Evolutionary conservation across 2,329 filamentous ascomycete genomes (phyloP), one percentile per base, ranked within the genome.

Genomic region (Aspergillus viridinutans): DNA sequence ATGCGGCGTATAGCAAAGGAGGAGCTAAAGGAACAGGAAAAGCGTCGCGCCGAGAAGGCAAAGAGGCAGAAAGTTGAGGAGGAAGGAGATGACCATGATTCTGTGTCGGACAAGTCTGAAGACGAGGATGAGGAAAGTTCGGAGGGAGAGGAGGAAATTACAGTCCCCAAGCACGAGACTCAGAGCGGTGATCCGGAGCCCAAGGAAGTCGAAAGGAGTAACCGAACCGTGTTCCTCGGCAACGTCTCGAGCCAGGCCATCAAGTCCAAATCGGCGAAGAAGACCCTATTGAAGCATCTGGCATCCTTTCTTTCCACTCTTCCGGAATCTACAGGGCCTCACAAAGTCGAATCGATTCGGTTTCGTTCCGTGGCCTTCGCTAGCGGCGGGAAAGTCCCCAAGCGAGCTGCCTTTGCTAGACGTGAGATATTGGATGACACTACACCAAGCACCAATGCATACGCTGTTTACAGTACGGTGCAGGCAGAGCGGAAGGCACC

Each of bases 341-440:
- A 90, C 74, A 92, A 90, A 67, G 80, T 99, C 48, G 90, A 96
- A 72, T 96, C 92, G 2, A 81, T 99, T 59, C 90, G 94, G 23
- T 99, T 97, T 81, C 90, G 94, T 57, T 97, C 93, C 7, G 90
- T 92, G 14, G 90, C 94, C 2, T 97, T 95, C 73, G 84, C 89
- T 4, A 85, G 85, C 28, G 69, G 69, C 40, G 83, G 81, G 38
- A 80, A 86, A 17, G 83, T 97, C 56, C 94, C 94, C 51, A 97
- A 96, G 78, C 90, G 93, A 61, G 94, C 93, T n/a, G 90, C 94
- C 25, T 97, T 86, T 73, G 94, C 93, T 60, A 95, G 90, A 67
- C 92, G 92, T 72, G 87, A 92, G 25, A 80, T 97, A 57, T 93
- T 97, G 88, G 87, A 90, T 59, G 85, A 90, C 21, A 99, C 95